Evolutionary conservation across 2,329 filamentous ascomycete genomes (phyloP), one percentile per base, ranked within the genome.

Genomic region (Botryotinia convoluta): DNA sequence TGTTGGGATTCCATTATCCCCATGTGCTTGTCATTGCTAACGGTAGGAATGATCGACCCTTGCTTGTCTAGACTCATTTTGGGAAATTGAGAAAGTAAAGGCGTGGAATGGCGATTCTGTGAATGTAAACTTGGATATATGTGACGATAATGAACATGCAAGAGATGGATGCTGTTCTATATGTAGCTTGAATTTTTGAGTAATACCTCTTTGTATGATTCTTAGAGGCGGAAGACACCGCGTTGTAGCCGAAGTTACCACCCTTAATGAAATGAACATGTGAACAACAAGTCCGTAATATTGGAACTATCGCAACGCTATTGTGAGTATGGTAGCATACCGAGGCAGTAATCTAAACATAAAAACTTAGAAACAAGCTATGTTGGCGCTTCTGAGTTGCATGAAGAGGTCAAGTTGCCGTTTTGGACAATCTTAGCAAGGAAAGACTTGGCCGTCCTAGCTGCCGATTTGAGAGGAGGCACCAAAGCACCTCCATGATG

Each of bases 61-160:
- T 67, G 45, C 5, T 67, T 72, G 22, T 57, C 37, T 37, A 22
- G n/a, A 67, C 42, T 42, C 70, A 72, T 72, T 5, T 59, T 59
- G 12, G 26, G 10, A 7, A 57, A 8, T 37, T 9, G 32, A 18
- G 57, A 22, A 22, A 14, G 8, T 18, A 37, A 37, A n/a, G 32
- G 10, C 22, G 20, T 18, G 3, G 7, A n/a, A 37, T 10, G 18
- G 26, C 14, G 26, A 68, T 54, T 20, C 10, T 48, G 7, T 42
- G 26, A 26, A 48, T 63, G 3, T 3, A 8, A n/a, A 26, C 3
- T 26, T 54, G 35, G 26, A 70, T 45, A n/a, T 69, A 61, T 45
- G 4, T n/a, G 16, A 35, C n/a, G 22, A 70, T 9, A 26, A 39
- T 57, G 6, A 14, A n/a, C 4, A 3, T 35, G 14, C n/a, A 39